Percentiles rank a stretch among this genome's conserved stretches.
phyloP scores from a whole-genome alignment of 2,329 filamentous ascomycete genomes.

The Biscogniauxia marginata region DNA sequence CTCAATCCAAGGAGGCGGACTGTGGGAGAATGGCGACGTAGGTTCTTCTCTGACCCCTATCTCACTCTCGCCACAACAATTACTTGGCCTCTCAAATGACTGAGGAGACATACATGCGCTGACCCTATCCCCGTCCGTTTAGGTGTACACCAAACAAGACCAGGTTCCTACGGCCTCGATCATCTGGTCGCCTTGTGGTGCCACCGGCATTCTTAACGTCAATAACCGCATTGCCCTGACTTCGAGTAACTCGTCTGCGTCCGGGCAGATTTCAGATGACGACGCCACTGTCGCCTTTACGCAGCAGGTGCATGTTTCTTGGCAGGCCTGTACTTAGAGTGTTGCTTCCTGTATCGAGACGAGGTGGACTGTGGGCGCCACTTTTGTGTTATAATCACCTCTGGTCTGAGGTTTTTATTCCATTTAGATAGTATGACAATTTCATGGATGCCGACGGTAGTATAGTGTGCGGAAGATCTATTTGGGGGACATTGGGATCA shows the following conservation, averaged over 20 bases:
- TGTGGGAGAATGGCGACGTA: slow-evolving; percentile 38
- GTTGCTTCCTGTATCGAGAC: neutral
- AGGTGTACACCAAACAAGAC: slow-evolving; percentile 48
- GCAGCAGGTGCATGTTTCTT: slow-evolving; percentile 43
- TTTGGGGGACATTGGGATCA: no score
- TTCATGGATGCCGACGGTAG: no score
- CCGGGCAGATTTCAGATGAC: slow-evolving; percentile 43
- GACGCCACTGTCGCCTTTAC: slow-evolving; percentile 45
- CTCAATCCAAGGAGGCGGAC: slow-evolving; percentile 41
- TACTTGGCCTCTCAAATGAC: no score
- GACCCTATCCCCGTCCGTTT: neutral
- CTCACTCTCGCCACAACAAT: neutral
- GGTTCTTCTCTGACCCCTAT: neutral
- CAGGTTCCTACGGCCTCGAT: slow-evolving; percentile 42
- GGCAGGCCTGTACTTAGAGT: slow-evolving; percentile 34
- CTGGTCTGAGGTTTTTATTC: no score
- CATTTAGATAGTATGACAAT: no score
- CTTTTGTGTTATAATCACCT: neutral
- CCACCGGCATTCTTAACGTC: slow-evolving; percentile 46
- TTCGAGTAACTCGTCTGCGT: slow-evolving; percentile 36
- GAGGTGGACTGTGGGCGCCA: neutral
- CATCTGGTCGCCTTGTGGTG: slow-evolving; percentile 46
- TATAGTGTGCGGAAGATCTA: no score
- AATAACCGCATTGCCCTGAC: slow-evolving; percentile 46
- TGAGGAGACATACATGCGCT: no score